Conservation (phyloP, 805 yeast genomes). For the Suhomyces sp. region DNA sequence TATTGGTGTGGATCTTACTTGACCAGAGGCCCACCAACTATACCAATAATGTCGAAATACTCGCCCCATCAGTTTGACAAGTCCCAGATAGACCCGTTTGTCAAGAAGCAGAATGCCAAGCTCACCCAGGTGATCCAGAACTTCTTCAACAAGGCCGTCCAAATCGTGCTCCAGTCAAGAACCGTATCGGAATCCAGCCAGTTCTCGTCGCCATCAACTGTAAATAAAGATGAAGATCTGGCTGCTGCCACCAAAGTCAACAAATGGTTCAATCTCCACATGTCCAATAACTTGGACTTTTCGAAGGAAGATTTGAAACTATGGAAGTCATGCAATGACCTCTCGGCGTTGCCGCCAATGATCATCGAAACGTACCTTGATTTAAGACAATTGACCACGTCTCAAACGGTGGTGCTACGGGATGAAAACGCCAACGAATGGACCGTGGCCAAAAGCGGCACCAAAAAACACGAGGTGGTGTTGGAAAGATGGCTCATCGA, state of each 20-base stretch:
- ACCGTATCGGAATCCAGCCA: slow-evolving; percentile 20
- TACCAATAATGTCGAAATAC: not conserved
- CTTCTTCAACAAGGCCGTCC: slow-evolving; percentile 63
- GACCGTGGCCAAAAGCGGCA: slow-evolving; percentile 55
- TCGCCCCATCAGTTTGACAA: not conserved
- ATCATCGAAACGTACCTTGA: slow-evolving; percentile 83
- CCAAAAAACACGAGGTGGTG: slow-evolving; percentile 78
- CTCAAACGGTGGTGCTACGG: slow-evolving; percentile 56
- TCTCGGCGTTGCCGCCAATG: slow-evolving; percentile 65
- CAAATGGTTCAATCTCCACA: slow-evolving; percentile 63
- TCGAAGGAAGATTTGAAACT: slow-evolving; percentile 55
- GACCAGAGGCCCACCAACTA: not conserved
- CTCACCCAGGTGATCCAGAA: slow-evolving; percentile 49
- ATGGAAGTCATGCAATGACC: slow-evolving; percentile 54
- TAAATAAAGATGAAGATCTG: slow-evolving; percentile 12
- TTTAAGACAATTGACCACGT: slow-evolving; percentile 51
- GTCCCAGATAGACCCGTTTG: slow-evolving; percentile 10
- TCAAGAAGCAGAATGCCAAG: slow-evolving; percentile 28
- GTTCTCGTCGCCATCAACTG: slow-evolving; percentile 8
- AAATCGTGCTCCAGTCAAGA: slow-evolving; percentile 52
- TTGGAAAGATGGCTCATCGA: slow-evolving; percentile 92
- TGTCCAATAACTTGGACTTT: slow-evolving; percentile 31
- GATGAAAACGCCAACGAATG: slow-evolving; percentile 55
- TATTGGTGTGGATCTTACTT: not conserved
- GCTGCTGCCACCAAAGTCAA: slow-evolving; percentile 35